A percentile compares a stretch with the other conserved stretches of the same genome.
phyloP scores from a whole-genome alignment of 768 basidiomycete genomes.

The Phlebiopsis flavidoalba region DNA sequence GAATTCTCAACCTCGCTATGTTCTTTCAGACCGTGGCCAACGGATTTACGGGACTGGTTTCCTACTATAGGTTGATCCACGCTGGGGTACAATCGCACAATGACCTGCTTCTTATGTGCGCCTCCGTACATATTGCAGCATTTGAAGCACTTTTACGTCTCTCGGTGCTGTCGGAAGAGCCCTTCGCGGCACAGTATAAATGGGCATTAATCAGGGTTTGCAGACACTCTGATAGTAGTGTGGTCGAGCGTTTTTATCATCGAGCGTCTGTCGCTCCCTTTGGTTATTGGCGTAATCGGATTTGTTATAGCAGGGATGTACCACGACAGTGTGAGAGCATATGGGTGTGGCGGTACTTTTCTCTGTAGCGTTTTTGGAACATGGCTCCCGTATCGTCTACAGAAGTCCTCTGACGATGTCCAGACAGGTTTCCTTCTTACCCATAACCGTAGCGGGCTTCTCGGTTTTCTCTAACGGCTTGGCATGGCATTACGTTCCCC shows the following conservation, averaged over 20 bases:
- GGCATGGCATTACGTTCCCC: constrained; percentile 57
- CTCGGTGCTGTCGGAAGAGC: constrained; percentile 34
- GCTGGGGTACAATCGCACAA: constrained; percentile 56
- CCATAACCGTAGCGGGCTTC: constrained; percentile 12
- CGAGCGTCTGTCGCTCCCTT: too few species aligned
- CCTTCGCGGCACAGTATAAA: not conserved
- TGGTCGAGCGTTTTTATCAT: constrained; percentile 71
- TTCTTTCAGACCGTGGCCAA: constrained; percentile 50
- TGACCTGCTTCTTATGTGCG: constrained; percentile 70
- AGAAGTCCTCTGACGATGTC: not conserved
- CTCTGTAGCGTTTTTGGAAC: constrained; percentile 43
- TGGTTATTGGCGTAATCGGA: constrained; percentile 58
- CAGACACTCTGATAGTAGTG: constrained; percentile 66
- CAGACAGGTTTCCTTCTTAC: constrained; percentile 13
- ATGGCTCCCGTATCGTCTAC: not conserved
- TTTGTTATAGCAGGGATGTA: constrained; percentile 60
- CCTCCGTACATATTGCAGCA: constrained; percentile 66
- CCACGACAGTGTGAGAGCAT: too few species aligned
- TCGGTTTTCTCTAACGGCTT: constrained; percentile 62
- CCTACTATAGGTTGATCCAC: constrained; percentile 72
- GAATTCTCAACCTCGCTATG: constrained; percentile 63
- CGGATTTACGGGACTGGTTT: constrained; percentile 77
- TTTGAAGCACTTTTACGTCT: constrained; percentile 46
- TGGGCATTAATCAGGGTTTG: not conserved
- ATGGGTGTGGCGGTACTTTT: constrained; percentile 70